Conservation (phyloP, 352 stramenopile genomes). For the Globisporangium spinosum region DNA sequence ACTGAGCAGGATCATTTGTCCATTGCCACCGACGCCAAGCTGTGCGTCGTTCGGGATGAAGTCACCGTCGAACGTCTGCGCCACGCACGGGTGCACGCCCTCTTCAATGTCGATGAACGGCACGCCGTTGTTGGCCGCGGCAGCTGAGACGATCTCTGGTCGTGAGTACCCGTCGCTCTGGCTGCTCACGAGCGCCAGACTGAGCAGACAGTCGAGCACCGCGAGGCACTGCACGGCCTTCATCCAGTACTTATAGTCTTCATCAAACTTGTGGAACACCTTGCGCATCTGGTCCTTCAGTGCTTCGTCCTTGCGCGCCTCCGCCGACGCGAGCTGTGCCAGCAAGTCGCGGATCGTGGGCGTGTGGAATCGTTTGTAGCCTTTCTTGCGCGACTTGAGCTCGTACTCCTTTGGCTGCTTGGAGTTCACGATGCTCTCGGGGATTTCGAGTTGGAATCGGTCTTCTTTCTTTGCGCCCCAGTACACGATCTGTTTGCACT, state of each 20-base stretch:
- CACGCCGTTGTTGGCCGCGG: slow-evolving; percentile 33
- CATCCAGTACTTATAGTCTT: slow-evolving; percentile 91
- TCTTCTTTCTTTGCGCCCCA: slow-evolving; percentile 94
- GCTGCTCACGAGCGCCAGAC: slow-evolving; percentile 91
- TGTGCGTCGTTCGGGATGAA: slow-evolving; percentile 98
- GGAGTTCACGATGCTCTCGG: slow-evolving; percentile 59
- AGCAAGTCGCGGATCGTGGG: slow-evolving; percentile 81
- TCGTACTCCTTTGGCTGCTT: slow-evolving; percentile 94
- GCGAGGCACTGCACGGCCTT: slow-evolving; percentile 90
- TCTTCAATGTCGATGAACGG: slow-evolving; percentile 91
- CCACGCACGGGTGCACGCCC: slow-evolving; percentile 94
- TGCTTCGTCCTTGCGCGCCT: slow-evolving; percentile 76
- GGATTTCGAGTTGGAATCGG: slow-evolving; percentile 92
- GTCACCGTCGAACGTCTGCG: slow-evolving; percentile 72
- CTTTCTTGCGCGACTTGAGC: slow-evolving; percentile 93
- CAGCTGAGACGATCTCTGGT: slow-evolving; percentile 85
- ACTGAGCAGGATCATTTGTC: slow-evolving; percentile 91
- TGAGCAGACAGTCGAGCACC: slow-evolving; percentile 94
- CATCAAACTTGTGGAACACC: slow-evolving; percentile 97
- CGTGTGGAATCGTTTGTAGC: slow-evolving; percentile 91
- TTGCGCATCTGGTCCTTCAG: slow-evolving; percentile 87
- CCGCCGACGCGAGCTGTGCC: slow-evolving; percentile 61
- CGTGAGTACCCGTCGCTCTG: slow-evolving; percentile 92
- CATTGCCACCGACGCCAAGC: slow-evolving; percentile 72
- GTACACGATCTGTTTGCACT: slow-evolving; percentile 89